phyloP scores from a whole-genome alignment of 2,329 filamentous ascomycete species.

The Cordyceps cateniannulata region DNA sequence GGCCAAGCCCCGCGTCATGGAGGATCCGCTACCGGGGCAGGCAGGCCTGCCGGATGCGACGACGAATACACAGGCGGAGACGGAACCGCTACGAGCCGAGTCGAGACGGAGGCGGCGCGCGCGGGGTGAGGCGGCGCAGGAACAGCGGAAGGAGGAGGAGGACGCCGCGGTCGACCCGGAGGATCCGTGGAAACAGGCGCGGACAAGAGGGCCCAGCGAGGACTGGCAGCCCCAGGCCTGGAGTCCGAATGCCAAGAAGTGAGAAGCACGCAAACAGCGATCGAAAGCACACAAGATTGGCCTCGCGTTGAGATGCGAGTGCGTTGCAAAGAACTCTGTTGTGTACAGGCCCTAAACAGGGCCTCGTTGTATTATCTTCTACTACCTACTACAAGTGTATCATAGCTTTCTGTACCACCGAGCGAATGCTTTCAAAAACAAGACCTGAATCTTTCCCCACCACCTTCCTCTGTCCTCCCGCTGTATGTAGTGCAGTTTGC shows the following conservation, averaged over 20 bases:
- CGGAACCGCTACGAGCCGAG: not conserved
- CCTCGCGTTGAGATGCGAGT: not conserved
- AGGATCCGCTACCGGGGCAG: slow-evolving; percentile 19
- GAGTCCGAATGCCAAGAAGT: slow-evolving; percentile 39
- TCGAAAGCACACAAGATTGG: not conserved
- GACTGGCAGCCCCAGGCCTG: slow-evolving; percentile 63
- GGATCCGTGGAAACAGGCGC: slow-evolving; percentile 54
- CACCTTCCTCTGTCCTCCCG: too few relatives aligned
- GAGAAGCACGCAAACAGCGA: not conserved
- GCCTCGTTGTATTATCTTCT: slow-evolving; percentile 4
- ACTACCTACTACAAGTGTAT: not conserved
- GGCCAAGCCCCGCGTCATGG: slow-evolving; percentile 47
- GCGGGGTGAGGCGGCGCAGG: not conserved
- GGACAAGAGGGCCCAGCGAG: slow-evolving; percentile 45
- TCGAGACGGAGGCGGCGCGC: slow-evolving; percentile 6
- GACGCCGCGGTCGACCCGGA: slow-evolving; percentile 14
- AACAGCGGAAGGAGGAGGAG: slow-evolving; percentile 13
- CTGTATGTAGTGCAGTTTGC: not conserved
- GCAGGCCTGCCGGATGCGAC: not conserved
- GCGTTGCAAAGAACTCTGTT: not conserved
- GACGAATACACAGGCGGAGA: slow-evolving; percentile 7
- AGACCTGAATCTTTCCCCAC: not conserved
- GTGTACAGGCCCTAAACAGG: not conserved
- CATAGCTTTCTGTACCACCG: not conserved
- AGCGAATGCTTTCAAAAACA: not conserved